Conservation (phyloP, 2,329 filamentous ascomycete species). For the Xylariomycetidae sp. region DNA sequence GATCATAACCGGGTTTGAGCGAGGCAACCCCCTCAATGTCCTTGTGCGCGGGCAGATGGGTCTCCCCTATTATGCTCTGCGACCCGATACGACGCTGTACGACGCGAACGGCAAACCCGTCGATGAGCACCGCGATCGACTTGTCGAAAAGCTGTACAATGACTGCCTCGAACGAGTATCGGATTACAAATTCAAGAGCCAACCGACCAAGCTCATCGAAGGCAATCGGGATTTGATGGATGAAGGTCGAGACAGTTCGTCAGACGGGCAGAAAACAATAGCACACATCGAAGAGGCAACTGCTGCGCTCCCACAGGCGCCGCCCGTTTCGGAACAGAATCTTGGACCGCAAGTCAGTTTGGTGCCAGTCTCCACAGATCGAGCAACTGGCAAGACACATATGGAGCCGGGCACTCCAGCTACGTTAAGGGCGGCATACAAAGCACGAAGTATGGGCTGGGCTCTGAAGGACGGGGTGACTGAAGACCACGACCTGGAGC, state of each 20-base stretch:
- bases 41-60: slow-evolving; percentile 87
- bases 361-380: slow-evolving; percentile 59
- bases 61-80: slow-evolving; percentile 76
- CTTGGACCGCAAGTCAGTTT: slow-evolving; percentile 48
- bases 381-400: slow-evolving; percentile 66
- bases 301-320: slow-evolving; percentile 52
- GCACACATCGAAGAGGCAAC: slow-evolving; percentile 65
- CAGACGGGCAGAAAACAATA: slow-evolving; percentile 66
- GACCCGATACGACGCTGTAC: slow-evolving; percentile 79
- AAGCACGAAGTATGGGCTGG: slow-evolving; percentile 81
- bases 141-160: slow-evolving; percentile 90
- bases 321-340: slow-evolving; percentile 47
- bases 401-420: slow-evolving; percentile 63
- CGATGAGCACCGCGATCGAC: slow-evolving; percentile 68
- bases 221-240: slow-evolving; percentile 79
- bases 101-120: slow-evolving; percentile 76
- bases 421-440: slow-evolving; percentile 67
- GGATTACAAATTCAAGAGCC: slow-evolving; percentile 76
- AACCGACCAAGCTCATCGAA: slow-evolving; percentile 64
- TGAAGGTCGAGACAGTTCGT: slow-evolving; percentile 69
- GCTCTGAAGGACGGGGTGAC: slow-evolving; percentile 57
- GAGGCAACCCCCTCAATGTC: slow-evolving; percentile 88
- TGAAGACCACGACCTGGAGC: slow-evolving; percentile 61
- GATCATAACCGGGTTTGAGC: slow-evolving; percentile 95
- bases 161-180: slow-evolving; percentile 90